Evolutionary conservation across 2,329 filamentous ascomycete species (phyloP).

Genomic region (Neonectria hederae): DNA sequence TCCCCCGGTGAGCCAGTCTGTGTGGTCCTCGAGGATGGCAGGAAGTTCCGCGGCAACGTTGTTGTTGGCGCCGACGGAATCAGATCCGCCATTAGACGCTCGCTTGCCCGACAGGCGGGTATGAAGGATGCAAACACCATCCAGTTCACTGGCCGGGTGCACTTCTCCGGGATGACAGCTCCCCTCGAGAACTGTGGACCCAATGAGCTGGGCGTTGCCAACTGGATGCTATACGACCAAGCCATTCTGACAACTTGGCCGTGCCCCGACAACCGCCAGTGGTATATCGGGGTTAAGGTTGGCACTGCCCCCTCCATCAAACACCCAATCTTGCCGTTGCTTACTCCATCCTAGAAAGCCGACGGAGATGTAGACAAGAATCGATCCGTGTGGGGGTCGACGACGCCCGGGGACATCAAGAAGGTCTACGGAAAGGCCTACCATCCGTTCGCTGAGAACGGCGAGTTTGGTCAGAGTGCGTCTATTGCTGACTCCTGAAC

Average conservation of each 20-base stretch:
- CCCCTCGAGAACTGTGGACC: conserved; percentile 19
- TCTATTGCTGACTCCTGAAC: neutral
- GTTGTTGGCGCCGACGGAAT: conserved; percentile 22
- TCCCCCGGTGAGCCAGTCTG: conserved; percentile 6
- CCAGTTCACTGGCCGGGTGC: conserved; percentile 20
- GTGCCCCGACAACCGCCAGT: conserved; percentile 19
- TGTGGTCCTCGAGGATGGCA: conserved; percentile 12
- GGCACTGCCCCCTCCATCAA: neutral
- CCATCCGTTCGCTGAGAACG: conserved; percentile 14
- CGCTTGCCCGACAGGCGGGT: conserved; percentile 12
- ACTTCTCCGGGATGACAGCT: conserved; percentile 19
- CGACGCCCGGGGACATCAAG: conserved; percentile 17
- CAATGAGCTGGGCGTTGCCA: conserved; percentile 13
- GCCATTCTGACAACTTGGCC: conserved; percentile 20
- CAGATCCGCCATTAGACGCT: conserved; percentile 17
- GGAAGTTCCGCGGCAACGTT: conserved; percentile 19
- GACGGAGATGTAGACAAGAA: conserved; percentile 19
- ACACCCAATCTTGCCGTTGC: neutral
- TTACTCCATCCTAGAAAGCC: conserved; percentile 16
- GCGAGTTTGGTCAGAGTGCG: conserved; percentile 19
- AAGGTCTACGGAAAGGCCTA: conserved; percentile 21
- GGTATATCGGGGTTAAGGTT: conserved; percentile 24
- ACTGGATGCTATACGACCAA: conserved; percentile 27
- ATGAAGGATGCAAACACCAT: conserved; percentile 23
- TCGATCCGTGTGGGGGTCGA: conserved; percentile 20